A percentile compares a stretch with the other conserved stretches of the same genome.
Evolutionary conservation across 768 basidiomycete genomes (phyloP).

Genomic region (Mycena leptocephala): DNA sequence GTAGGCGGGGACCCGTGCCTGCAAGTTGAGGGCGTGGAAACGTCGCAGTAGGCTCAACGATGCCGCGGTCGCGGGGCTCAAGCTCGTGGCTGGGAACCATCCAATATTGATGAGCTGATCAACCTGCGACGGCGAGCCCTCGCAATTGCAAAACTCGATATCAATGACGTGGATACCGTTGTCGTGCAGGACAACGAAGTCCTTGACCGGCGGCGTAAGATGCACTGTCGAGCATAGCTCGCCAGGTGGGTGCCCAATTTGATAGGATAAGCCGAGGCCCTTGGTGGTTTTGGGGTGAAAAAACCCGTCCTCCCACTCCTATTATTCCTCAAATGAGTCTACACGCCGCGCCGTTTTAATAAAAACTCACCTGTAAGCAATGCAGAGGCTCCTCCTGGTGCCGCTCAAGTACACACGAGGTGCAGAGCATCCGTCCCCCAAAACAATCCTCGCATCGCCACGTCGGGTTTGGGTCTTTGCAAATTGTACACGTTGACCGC

Average conservation of each 20-base stretch:
- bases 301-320: conserved; percentile 38
- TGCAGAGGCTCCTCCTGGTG: conserved; percentile 36
- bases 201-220: background rate
- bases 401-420: conserved; percentile 23
- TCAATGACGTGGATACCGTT: conserved; percentile 39
- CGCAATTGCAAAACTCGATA: conserved; percentile 39
- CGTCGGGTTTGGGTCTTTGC: background rate
- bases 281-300: background rate
- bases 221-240: conserved; percentile 20
- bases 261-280: conserved; percentile 21
- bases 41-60: conserved; percentile 35
- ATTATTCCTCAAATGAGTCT: background rate
- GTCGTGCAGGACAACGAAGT: conserved; percentile 38
- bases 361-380: conserved; percentile 35
- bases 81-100: conserved; percentile 40
- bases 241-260: conserved; percentile 38
- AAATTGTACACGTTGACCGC: background rate
- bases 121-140: background rate
- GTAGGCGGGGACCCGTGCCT: conserved; percentile 32
- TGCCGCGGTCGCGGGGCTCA: conserved; percentile 36
- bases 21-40: conserved; percentile 40
- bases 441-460: conserved; percentile 37
- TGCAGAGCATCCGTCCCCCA: conserved; percentile 25
- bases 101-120: conserved; percentile 34
- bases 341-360: background rate